These are phyloP conservation scores for Mortierella polycephala DNA, from an alignment of 371 early-diverging fungal species.

Conservation along the genomic window DNA sequence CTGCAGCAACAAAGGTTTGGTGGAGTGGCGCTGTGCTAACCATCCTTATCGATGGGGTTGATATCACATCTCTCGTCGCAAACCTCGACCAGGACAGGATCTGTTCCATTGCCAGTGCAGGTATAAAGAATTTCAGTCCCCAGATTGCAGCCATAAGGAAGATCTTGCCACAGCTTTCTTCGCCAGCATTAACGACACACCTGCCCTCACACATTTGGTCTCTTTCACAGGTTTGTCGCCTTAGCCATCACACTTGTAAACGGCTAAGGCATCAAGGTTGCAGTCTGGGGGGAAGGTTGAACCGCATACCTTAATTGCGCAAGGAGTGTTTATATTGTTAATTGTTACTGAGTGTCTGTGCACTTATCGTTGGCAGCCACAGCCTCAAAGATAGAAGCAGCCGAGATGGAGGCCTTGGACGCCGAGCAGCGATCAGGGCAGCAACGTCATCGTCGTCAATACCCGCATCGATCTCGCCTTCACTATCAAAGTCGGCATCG, in stretches of 20 bases:
- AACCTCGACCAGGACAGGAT: neutral
- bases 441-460: too few species aligned
- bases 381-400: neutral
- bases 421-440: neutral
- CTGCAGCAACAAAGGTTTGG: neutral
- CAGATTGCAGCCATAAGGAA: neutral
- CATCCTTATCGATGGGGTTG: constrained; percentile 1
- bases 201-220: constrained; percentile 4
- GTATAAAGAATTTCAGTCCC: neutral
- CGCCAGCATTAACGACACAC: constrained; percentile 20
- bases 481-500: too few species aligned
- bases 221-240: neutral
- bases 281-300: constrained; percentile 12
- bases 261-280: neutral
- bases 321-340: neutral
- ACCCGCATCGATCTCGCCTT: too few species aligned
- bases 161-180: neutral
- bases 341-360: neutral
- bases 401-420: neutral
- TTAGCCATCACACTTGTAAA: constrained; percentile 10
- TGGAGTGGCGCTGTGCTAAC: neutral
- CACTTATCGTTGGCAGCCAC: constrained; percentile 6
- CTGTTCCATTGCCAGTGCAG: neutral
- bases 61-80: constrained; percentile 7
- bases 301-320: constrained; percentile 7